phyloP scores from a whole-genome alignment of 306 rosid genomes.

The Medicago truncatula region DNA sequence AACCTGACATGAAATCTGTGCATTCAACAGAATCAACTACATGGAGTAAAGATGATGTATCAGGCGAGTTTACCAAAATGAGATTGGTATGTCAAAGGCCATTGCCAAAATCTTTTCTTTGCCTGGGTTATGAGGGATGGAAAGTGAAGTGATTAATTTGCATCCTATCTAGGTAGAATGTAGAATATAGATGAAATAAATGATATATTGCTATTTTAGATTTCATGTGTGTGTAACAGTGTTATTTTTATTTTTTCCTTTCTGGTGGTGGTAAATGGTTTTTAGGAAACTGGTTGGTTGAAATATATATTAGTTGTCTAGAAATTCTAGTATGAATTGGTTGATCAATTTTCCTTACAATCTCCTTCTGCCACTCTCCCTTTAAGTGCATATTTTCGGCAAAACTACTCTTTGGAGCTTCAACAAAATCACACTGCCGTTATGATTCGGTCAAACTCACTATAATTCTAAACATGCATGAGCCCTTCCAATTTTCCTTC shows the following conservation, averaged over 20 bases:
- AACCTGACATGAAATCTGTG: constrained; percentile 45
- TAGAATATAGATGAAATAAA: constrained; percentile 27
- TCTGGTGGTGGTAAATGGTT: constrained; percentile 2
- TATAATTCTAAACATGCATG: background rate
- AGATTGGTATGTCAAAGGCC: constrained; percentile 52
- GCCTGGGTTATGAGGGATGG: constrained; percentile 56
- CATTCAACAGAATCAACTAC: constrained; percentile 21
- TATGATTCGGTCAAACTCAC: background rate
- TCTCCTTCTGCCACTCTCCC: background rate
- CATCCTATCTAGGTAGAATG: background rate
- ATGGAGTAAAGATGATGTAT: constrained; percentile 38
- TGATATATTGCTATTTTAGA: background rate
- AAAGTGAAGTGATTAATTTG: constrained; percentile 36
- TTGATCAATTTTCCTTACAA: background rate
- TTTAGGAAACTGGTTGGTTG: background rate
- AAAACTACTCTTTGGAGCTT: background rate
- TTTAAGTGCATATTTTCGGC: background rate
- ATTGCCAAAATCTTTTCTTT: constrained; percentile 48
- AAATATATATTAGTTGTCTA: background rate
- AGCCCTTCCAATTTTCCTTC: background rate
- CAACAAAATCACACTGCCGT: background rate
- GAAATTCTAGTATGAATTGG: background rate
- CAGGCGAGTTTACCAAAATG: constrained; percentile 44
- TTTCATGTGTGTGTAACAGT: constrained; percentile 24
- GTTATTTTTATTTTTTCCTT: background rate